Conservation (phyloP, 2,329 filamentous ascomycete genomes). For the Fusarium miscanthi region DNA sequence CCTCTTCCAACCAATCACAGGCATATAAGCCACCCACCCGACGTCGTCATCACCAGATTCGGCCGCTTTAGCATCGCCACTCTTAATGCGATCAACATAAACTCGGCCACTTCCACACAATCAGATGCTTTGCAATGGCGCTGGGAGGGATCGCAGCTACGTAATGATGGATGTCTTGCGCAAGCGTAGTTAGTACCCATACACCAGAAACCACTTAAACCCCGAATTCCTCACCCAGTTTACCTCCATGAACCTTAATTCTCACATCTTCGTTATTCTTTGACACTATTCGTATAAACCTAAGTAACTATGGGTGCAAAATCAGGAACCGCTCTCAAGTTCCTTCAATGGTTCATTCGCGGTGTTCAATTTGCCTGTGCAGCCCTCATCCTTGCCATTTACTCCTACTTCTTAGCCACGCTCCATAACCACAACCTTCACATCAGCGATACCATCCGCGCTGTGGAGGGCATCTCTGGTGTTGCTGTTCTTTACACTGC, state of each 20-base stretch:
- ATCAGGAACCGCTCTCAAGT: conserved; percentile 69
- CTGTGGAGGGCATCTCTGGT: conserved; percentile 83
- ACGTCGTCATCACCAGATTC: conserved; percentile 31
- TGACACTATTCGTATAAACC: background rate
- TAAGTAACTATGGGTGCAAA: conserved; percentile 47
- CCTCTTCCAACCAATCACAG: conserved; percentile 11
- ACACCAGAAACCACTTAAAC: conserved; percentile 32
- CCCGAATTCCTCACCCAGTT: background rate
- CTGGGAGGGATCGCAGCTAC: conserved; percentile 9
- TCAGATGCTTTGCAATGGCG: conserved; percentile 23
- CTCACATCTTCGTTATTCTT: background rate
- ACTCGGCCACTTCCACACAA: conserved; percentile 9
- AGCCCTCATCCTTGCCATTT: conserved; percentile 79
- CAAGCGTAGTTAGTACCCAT: conserved; percentile 2
- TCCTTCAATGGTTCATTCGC: conserved; percentile 77
- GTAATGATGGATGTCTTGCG: conserved; percentile 34
- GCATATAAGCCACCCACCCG: conserved; percentile 25
- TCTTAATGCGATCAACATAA: conserved; percentile 15
- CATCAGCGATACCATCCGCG: conserved; percentile 75
- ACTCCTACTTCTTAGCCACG: conserved; percentile 85
- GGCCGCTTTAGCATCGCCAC: conserved; percentile 27
- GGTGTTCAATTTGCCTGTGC: conserved; percentile 78
- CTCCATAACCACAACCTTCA: conserved; percentile 71
- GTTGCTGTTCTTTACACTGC: conserved; percentile 79
- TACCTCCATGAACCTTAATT: background rate